A percentile compares a stretch with the other conserved stretches of the same genome.
These are phyloP conservation scores for Backusella tuberculispora DNA, from an alignment of 192 early-diverging fungal species.

Conservation along the genomic window DNA sequence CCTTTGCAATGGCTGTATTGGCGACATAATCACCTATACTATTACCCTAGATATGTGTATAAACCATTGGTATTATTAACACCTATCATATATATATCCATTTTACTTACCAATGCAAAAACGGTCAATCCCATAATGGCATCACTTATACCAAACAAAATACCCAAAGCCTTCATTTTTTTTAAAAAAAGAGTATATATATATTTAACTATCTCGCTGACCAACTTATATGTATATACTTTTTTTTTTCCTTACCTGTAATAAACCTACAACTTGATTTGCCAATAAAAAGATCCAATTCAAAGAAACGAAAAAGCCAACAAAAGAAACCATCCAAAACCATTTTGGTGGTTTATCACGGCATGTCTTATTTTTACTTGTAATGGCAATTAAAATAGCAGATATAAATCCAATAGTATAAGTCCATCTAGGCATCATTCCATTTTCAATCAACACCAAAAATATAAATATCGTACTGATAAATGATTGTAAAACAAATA, in stretches of 20 bases:
- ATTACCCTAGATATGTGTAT: slow-evolving; percentile 54
- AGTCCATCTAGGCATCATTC: slow-evolving; percentile 15
- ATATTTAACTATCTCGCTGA: neutral
- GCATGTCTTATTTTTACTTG: slow-evolving; percentile 31
- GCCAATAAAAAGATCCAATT: slow-evolving; percentile 86
- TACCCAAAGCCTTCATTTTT: slow-evolving; percentile 57
- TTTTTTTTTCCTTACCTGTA: slow-evolving; percentile 47
- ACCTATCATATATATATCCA: neutral
- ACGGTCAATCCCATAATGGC: slow-evolving; percentile 81
- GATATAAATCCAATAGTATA: slow-evolving; percentile 31
- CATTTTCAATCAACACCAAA: slow-evolving; percentile 17
- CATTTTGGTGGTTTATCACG: slow-evolving; percentile 43
- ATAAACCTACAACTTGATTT: slow-evolving; percentile 82
- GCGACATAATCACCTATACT: slow-evolving; percentile 89
- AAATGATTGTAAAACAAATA: neutral
- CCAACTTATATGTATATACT: neutral
- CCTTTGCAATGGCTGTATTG: slow-evolving; percentile 83
- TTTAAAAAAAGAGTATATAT: neutral
- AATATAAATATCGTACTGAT: neutral
- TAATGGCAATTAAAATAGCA: slow-evolving; percentile 31
- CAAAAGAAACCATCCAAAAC: slow-evolving; percentile 50
- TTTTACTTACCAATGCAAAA: slow-evolving; percentile 71
- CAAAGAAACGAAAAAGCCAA: slow-evolving; percentile 77
- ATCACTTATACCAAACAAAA: slow-evolving; percentile 75
- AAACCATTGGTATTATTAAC: neutral